Base-by-base conservation (phyloP, 2,329 filamentous ascomycete genomes). In the Triangularia setosa region DNA sequence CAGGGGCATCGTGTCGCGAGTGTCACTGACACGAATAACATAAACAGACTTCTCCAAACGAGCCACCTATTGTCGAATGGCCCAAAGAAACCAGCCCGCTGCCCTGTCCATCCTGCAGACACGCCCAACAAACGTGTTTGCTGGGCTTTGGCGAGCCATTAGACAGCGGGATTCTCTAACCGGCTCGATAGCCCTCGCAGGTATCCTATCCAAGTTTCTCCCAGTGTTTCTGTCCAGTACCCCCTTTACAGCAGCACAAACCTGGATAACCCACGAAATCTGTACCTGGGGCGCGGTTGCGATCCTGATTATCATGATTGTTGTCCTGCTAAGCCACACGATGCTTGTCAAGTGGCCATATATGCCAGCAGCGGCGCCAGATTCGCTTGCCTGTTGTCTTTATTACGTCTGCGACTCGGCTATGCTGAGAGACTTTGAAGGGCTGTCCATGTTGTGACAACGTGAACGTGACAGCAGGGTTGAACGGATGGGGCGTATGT, bases 401-500 rank as follows among this genome's bases (percentile, higher is more conserved):
- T 64, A 57, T 23, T 65, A 65, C 25, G 58, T 65, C 5, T 63
- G 52, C 27, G 60, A 65, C 48, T 63, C 64, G 52, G 27, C 25
- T 9, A 63, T 65, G 64, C 25, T 65, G 16, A 57, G 52, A 33
- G 64, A 65, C 56, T 65, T 62, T 60, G 64, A 62, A 33, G 4
- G 60, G 6, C 14, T 62, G 18, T 61, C 60, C 9, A 52, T 60
- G 63, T 40, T 65, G 21, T 44, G 44, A 4, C 18, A 23, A 11
- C 12, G 18, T 25, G 63, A 65, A 33, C 25, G 60, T 14, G 60
- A 62, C 18, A 30, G 55, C 1, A 53, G 60, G 6, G 64, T 65
- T 3, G 30, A 35, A n/a, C 33, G 52, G 21, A 60, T 62, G 64
- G 60, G 27, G 44, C 16, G 60, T n/a, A 57, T 44, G 60, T 62